Evolutionary conservation across 1,139 yeast genomes (phyloP).

Genomic region (Arxiozyma telluris): DNA sequence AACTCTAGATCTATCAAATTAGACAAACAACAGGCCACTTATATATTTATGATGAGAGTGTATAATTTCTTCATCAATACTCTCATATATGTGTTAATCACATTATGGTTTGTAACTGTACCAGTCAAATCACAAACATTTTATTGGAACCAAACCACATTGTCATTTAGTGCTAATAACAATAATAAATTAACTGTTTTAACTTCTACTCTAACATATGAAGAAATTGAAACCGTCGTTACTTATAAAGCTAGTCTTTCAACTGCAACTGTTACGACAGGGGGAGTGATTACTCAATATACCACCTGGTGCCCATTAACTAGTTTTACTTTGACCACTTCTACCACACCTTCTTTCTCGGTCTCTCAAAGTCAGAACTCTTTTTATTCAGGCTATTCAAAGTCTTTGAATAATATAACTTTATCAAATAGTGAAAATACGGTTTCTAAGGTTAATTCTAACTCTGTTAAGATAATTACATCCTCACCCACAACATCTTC

Average conservation of each 20-base stretch:
- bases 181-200: background rate
- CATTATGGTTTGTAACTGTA: background rate
- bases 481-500: background rate
- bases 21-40: background rate
- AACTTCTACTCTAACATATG: slow-evolving; percentile 4
- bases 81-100: background rate
- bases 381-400: background rate
- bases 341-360: background rate
- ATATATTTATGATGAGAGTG: background rate
- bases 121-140: background rate
- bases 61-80: background rate
- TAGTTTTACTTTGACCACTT: background rate
- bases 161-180: background rate
- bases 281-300: slow-evolving; percentile 39
- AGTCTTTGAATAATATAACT: background rate
- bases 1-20: background rate
- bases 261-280: slow-evolving; percentile 36
- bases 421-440: background rate
- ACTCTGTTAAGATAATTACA: background rate
- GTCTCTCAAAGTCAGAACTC: background rate
- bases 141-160: slow-evolving; percentile 2
- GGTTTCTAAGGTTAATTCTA: too few species aligned
- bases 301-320: slow-evolving; percentile 42
- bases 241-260: slow-evolving; percentile 16
- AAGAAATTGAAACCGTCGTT: background rate